These are phyloP conservation scores for Dillenia turbinata DNA, from an alignment of 164 flowering plant genomes.

Conservation along the genomic window DNA sequence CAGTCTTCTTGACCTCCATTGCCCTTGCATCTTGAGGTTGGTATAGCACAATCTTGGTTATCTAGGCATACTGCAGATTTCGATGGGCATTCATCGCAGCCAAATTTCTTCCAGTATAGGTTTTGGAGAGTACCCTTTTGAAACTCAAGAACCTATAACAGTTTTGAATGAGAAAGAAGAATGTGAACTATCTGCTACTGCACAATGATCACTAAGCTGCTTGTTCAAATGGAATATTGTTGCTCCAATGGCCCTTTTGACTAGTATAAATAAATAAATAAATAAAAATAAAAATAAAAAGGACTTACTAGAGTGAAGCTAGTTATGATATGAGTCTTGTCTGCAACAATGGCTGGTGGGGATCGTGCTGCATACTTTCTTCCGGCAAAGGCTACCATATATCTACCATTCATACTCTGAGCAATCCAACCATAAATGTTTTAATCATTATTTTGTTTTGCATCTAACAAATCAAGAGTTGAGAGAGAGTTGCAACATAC, in stretches of 20 bases:
- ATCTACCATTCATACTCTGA: constrained; percentile 39
- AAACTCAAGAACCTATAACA: constrained; percentile 62
- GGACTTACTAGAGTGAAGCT: constrained; percentile 62
- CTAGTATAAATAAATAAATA: no score
- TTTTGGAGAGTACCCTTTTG: constrained; percentile 60
- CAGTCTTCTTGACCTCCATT: constrained; percentile 48
- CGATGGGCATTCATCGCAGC: constrained; percentile 48
- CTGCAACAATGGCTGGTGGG: constrained; percentile 45
- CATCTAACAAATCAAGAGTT: no score
- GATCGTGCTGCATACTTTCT: constrained; percentile 77
- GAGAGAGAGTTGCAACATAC: no score
- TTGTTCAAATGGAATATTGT: no score
- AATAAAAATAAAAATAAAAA: not conserved
- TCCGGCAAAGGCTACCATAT: constrained; percentile 84
- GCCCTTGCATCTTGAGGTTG: constrained; percentile 33
- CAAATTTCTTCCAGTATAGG: constrained; percentile 57
- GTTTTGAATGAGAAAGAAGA: not conserved
- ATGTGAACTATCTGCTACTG: no score
- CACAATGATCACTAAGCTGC: no score
- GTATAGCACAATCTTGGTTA: constrained; percentile 47
- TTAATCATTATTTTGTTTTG: no score
- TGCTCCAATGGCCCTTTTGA: no score
- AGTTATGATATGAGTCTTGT: constrained; percentile 38
- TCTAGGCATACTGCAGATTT: constrained; percentile 39
- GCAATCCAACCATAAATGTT: not conserved